Base-by-base conservation (phyloP, 2,329 filamentous ascomycete genomes). In the Xylaria multiplex region DNA sequence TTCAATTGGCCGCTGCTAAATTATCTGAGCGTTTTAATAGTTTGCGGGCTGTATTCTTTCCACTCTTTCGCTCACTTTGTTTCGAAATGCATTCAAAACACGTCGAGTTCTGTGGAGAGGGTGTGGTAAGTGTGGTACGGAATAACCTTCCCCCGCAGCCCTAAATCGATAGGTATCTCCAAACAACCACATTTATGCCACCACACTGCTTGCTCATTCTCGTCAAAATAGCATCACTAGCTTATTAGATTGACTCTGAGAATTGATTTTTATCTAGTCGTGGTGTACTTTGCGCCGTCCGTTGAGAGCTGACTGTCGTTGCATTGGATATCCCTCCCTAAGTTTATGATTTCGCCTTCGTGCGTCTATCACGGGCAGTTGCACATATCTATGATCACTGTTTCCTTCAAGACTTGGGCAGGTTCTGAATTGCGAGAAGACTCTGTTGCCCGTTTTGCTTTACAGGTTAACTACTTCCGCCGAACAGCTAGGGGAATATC, bases 101-200 rank as follows among this genome's bases (percentile, higher is more conserved):
- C 19, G 13, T n/a, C 32, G 49, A 62, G 35, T 42, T 14, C 32
- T 30, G 45, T 52, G 46, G 30, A 56, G 27, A 56, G 27, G 27
- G 27, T 42, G 35, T 37, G 37, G 9, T 5, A 40, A 40, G 4
- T 40, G 11, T 63, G 52, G 55, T n/a, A 32, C 64, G 59, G 66
- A 66, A 66, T 37, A 66, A 66, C 59, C 62, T 68, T 66, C 22
- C 22, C 57, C 65, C 65, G 65, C 49, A 4, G 16, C 59, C 13
- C 6, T 22, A 40, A 64, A 49, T 35, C 57, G 43, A 50, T 60
- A 60, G 16, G 40, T n/a, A n/a, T 43, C 40, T 43, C 40, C 6
- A 43, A 43, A 5, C 30, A n/a, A 42, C 6, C 52, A 55, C 52
- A 40, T 14, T 43, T 43, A 6, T 14, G 52, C 24, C 27, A 13